phyloP scores from a whole-genome alignment of 2,329 filamentous ascomycete genomes.

The Sporothrix globosa region DNA sequence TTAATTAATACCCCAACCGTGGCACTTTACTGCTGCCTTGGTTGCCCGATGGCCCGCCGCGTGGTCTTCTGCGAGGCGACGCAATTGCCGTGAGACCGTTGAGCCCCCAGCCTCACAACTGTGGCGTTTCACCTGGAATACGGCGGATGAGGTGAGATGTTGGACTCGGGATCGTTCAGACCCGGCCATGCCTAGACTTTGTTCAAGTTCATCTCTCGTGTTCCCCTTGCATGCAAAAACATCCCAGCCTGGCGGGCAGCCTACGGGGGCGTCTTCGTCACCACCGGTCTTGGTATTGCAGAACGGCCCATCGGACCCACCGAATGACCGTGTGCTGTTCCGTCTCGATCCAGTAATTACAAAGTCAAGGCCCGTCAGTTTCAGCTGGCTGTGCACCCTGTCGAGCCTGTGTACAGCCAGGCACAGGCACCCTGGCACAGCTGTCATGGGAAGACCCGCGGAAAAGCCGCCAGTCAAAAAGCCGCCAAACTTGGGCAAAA shows the following conservation, averaged over 20 bases:
- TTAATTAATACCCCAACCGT: too few species aligned
- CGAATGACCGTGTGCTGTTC: background rate
- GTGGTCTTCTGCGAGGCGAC: background rate
- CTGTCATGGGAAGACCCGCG: too few species aligned
- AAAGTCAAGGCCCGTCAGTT: background rate
- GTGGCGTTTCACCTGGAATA: slow-evolving; percentile 6
- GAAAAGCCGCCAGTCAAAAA: background rate
- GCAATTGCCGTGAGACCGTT: slow-evolving; percentile 1
- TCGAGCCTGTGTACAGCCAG: too few species aligned
- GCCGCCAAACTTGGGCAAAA: slow-evolving; percentile 4
- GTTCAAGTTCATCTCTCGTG: background rate
- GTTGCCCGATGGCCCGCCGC: slow-evolving; percentile 10
- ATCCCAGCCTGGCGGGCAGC: background rate
- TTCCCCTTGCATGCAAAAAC: too few species aligned
- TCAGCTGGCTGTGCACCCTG: slow-evolving; percentile 8
- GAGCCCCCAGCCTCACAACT: slow-evolving; percentile 18
- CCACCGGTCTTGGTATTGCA: background rate
- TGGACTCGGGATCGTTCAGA: background rate
- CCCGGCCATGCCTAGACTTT: background rate
- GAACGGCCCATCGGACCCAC: background rate
- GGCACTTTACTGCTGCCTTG: slow-evolving; percentile 3
- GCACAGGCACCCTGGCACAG: too few species aligned
- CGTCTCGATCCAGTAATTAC: background rate
- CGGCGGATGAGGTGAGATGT: background rate
- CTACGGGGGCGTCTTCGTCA: slow-evolving; percentile 6